A percentile compares a stretch with the other conserved stretches of the same genome.
phyloP scores from a whole-genome alignment of 495 filamentous ascomycete genomes.

The Bacidia rubella region DNA sequence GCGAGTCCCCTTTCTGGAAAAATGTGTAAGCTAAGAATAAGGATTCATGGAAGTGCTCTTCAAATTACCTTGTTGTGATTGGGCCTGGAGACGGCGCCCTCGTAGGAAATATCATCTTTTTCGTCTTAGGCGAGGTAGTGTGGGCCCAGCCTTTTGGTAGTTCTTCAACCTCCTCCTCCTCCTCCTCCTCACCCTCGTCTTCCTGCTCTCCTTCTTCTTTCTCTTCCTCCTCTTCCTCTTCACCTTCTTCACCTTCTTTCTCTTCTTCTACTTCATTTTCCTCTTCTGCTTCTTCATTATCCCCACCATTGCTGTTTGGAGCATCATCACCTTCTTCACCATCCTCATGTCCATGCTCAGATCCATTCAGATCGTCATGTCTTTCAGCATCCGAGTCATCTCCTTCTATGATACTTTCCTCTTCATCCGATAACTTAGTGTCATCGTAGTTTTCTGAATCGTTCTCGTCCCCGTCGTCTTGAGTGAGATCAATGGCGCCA shows the following conservation, averaged over 20 bases:
- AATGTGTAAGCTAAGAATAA: background rate
- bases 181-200: background rate
- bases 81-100: background rate
- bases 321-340: background rate
- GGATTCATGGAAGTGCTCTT: background rate
- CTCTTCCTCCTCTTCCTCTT: background rate
- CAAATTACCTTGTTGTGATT: background rate
- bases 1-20: background rate
- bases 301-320: background rate
- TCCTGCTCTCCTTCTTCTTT: background rate
- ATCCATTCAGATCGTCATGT: no score
- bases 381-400: no score
- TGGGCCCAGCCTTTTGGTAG: no score
- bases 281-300: background rate
- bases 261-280: background rate
- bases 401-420: no score
- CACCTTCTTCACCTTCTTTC: background rate
- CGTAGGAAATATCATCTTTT: no score
- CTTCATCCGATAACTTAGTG: no score
- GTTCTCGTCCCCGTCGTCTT: no score
- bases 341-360: no score
- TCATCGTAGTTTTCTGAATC: no score
- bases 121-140: no score
- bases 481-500: no score
- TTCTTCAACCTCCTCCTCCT: background rate